These are phyloP conservation scores for Salix arbutifolia DNA, from an alignment of 345 rosid genomes.

Conservation along the genomic window DNA sequence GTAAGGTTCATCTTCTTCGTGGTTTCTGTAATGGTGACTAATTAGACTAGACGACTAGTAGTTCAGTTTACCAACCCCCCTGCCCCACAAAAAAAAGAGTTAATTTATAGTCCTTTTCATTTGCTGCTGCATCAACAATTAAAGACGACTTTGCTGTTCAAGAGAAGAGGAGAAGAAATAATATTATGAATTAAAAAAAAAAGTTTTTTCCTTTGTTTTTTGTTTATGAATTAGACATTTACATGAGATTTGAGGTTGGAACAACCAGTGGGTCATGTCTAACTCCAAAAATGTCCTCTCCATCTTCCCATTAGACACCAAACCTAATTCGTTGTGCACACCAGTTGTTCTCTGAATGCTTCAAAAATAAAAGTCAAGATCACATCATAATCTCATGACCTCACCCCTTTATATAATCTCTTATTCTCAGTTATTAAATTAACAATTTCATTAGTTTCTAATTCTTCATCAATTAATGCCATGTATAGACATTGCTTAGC, in stretches of 20 bases:
- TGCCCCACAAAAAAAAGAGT: too few relatives aligned
- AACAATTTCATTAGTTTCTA: neutral
- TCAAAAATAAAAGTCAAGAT: neutral
- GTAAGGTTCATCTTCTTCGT: slow-evolving; percentile 5
- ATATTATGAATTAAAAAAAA: too few relatives aligned
- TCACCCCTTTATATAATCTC: too few relatives aligned
- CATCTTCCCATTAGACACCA: neutral
- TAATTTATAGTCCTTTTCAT: neutral
- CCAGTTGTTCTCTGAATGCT: neutral
- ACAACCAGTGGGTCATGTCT: neutral
- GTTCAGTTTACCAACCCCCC: neutral
- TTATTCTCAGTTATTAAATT: neutral
- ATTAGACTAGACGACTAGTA: neutral
- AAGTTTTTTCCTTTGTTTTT: too few relatives aligned
- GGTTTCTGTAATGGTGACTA: neutral
- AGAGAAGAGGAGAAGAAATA: neutral
- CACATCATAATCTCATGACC: neutral
- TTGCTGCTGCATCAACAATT: neutral
- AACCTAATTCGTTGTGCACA: neutral
- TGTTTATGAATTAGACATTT: neutral
- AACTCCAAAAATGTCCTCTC: neutral
- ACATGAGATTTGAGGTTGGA: neutral
- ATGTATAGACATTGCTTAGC: too few relatives aligned
- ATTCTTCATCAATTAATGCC: neutral
- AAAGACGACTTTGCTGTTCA: neutral